Conservation (phyloP, 2,329 filamentous ascomycete species). For the Hypocrella siamensis region DNA sequence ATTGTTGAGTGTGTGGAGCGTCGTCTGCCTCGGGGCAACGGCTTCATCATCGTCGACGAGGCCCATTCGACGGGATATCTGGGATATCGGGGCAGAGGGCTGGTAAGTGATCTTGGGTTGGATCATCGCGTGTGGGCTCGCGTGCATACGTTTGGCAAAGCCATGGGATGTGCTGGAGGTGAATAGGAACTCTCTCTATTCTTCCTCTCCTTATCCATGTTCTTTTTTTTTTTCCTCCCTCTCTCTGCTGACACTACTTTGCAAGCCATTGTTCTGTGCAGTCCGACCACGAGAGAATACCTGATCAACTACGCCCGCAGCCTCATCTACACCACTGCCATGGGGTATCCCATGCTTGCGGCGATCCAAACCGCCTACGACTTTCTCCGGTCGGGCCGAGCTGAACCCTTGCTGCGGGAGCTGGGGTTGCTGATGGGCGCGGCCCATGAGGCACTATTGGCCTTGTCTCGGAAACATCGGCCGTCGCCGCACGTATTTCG, state of each 20-base stretch:
- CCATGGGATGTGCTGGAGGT: conserved; percentile 56
- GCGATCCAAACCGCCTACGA: conserved; percentile 42
- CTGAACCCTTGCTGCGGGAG: conserved; percentile 18
- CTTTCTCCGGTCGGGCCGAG: conserved; percentile 34
- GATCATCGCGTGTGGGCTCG: conserved; percentile 40
- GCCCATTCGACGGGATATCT: conserved; percentile 50
- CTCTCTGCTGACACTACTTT: background rate
- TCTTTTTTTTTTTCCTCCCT: background rate
- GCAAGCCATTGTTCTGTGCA: conserved; percentile 42
- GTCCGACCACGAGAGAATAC: conserved; percentile 41
- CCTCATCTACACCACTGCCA: conserved; percentile 59
- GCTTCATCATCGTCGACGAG: conserved; percentile 50
- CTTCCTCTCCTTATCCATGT: background rate
- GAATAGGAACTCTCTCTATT: conserved; percentile 9
- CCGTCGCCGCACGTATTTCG: conserved; percentile 15
- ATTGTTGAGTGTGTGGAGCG: conserved; percentile 42
- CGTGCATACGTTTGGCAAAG: conserved; percentile 53
- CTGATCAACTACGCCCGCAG: conserved; percentile 64
- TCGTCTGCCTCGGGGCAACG: conserved; percentile 40
- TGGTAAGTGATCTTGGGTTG: conserved; percentile 40
- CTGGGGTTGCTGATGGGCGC: conserved; percentile 17
- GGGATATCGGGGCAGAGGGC: conserved; percentile 37
- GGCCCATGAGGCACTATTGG: conserved; percentile 29
- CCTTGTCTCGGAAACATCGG: conserved; percentile 12
- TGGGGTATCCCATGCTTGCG: conserved; percentile 44